phyloP scores from a whole-genome alignment of 2,329 filamentous ascomycete genomes.

The Colletotrichum lupini region DNA sequence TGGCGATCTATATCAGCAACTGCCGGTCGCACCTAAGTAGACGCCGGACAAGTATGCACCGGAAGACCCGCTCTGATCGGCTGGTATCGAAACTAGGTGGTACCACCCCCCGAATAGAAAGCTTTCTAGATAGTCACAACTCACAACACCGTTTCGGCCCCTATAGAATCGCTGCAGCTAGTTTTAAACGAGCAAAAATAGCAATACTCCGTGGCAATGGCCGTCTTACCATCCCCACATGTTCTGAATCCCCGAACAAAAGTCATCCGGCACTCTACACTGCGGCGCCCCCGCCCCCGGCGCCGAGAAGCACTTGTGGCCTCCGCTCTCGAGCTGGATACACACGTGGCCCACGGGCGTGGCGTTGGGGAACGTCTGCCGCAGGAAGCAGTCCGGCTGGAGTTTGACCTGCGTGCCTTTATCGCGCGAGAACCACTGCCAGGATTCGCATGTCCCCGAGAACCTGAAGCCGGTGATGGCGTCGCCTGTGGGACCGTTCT shows the following conservation, averaged over 20 bases:
- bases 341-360: neutral
- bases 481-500: neutral
- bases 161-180: no score
- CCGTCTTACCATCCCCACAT: neutral
- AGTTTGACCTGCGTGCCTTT: neutral
- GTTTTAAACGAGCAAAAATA: no score
- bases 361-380: neutral
- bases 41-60: no score
- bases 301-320: neutral
- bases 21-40: no score
- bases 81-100: no score
- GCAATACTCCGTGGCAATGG: no score
- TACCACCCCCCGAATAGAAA: no score
- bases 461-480: neutral
- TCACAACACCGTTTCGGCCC: no score
- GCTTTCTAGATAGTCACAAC: no score
- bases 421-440: conserved; percentile 6
- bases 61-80: no score
- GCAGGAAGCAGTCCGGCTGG: conserved; percentile 5
- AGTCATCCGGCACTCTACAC: neutral
- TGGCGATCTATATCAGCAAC: no score
- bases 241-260: neutral
- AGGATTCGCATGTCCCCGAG: neutral
- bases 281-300: neutral
- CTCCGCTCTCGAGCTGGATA: neutral